Conservation (phyloP, 371 early-diverging fungal species). For the Syncephalastrum contaminatum region DNA sequence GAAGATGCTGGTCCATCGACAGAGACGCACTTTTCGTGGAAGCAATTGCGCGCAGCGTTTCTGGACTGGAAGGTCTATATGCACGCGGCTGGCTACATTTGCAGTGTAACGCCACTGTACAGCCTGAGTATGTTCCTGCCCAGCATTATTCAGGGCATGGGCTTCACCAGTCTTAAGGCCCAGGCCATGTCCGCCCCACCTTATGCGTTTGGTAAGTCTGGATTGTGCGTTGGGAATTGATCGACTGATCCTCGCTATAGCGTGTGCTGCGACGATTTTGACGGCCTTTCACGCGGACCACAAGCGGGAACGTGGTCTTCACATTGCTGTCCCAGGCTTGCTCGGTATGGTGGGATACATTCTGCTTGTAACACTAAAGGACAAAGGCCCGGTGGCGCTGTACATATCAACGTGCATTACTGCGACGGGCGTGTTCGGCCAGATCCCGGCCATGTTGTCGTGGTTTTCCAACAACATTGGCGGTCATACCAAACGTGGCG, state of each 20-base stretch:
- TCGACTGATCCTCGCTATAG: slow-evolving; percentile 3
- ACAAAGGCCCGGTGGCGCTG: slow-evolving; percentile 17
- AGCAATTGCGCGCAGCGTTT: slow-evolving; percentile 54
- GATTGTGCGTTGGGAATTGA: not conserved
- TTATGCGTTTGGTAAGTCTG: slow-evolving; percentile 12
- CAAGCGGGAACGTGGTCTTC: slow-evolving; percentile 60
- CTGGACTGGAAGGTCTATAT: slow-evolving; percentile 60
- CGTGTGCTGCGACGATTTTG: slow-evolving; percentile 55
- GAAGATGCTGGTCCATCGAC: slow-evolving; percentile 62
- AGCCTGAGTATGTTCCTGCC: slow-evolving; percentile 68
- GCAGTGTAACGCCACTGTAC: slow-evolving; percentile 58
- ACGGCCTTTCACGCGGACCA: slow-evolving; percentile 68
- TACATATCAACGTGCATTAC: slow-evolving; percentile 56
- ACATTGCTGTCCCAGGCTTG: slow-evolving; percentile 57
- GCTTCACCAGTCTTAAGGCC: slow-evolving; percentile 50
- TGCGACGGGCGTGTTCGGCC: slow-evolving; percentile 58
- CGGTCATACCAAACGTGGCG: slow-evolving; percentile 66
- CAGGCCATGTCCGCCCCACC: slow-evolving; percentile 41
- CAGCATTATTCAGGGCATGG: slow-evolving; percentile 68
- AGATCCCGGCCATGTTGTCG: slow-evolving; percentile 56
- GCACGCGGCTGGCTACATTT: slow-evolving; percentile 56
- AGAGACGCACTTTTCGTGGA: slow-evolving; percentile 59
- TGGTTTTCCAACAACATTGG: slow-evolving; percentile 67
- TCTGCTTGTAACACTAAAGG: slow-evolving; percentile 47
- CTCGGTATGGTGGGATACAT: slow-evolving; percentile 66